phyloP scores from a whole-genome alignment of 2,329 filamentous ascomycete genomes.

The Pseudogymnoascus destructans region DNA sequence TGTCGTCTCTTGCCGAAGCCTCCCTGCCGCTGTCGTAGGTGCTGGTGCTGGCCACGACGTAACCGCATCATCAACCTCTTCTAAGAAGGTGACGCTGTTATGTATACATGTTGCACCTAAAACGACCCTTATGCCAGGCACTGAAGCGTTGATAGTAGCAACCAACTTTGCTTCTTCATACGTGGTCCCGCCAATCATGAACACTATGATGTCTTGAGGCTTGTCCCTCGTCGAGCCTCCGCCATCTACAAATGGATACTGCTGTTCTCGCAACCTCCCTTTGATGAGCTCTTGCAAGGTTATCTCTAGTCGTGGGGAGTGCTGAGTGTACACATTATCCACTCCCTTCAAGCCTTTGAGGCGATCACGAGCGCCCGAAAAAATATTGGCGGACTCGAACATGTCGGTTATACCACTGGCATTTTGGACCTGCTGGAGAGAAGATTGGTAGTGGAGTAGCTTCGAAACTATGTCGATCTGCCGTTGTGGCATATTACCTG shows the following conservation, averaged over 20 bases:
- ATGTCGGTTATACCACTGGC: constrained; percentile 75
- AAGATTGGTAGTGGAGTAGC: constrained; percentile 73
- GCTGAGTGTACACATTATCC: constrained; percentile 97
- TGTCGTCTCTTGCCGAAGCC: constrained; percentile 25
- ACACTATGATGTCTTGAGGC: constrained; percentile 90
- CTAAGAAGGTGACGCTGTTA: constrained; percentile 76
- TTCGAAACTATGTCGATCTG: constrained; percentile 71
- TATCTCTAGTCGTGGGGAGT: constrained; percentile 74
- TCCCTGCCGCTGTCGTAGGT: constrained; percentile 25
- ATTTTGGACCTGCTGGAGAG: constrained; percentile 65
- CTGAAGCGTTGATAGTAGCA: constrained; percentile 84
- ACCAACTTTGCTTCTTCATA: constrained; percentile 97
- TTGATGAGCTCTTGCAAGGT: constrained; percentile 91
- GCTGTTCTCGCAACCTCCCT: constrained; percentile 69
- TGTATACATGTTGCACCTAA: constrained; percentile 79
- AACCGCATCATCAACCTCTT: constrained; percentile 84
- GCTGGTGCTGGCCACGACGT: constrained; percentile 66
- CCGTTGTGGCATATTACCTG: constrained; percentile 64
- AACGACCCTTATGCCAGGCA: constrained; percentile 78
- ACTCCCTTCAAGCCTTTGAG: constrained; percentile 95
- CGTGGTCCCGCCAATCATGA: constrained; percentile 84
- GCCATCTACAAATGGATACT: constrained; percentile 89
- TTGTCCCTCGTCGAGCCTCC: constrained; percentile 81
- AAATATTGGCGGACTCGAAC: constrained; percentile 84
- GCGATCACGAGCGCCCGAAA: constrained; percentile 72